Evolutionary conservation across 805 yeast genomes (phyloP), one percentile per base, ranked within the genome.

Genomic region (Yarrowia alimentaria): DNA sequence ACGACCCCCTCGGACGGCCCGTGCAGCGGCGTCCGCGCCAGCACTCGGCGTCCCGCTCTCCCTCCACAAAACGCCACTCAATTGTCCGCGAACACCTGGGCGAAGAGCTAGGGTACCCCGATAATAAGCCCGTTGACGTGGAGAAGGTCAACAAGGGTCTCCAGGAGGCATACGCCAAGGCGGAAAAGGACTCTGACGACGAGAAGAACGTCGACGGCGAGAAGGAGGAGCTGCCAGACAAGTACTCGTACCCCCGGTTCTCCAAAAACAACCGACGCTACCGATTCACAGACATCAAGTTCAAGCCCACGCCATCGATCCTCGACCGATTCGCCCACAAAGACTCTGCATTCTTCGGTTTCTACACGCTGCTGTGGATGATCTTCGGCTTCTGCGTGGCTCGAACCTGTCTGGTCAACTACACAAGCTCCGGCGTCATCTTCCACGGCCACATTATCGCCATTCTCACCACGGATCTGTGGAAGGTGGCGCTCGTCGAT

Each of bases 401-500:
- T 22, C 78, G 79, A 53, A 74, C 75, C 16, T 59, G 80, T 7
- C 68, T 81, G 13, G 75, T 79, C 53, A 78, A 82, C 57, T 76
- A 76, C 59, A 55, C 75, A 10, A 63, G 64, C 21, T 62, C 74
- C 19, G 78, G 81, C 8, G 57, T 68, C 7, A 29, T 78, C 8
- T 62, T 73, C 42, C 70, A 77, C 20, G 76, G 80, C 21, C 78
- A 79, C 26, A 75, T 93, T 14, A 63, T 83, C 30, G 60, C 65
- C 16, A 73, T 81, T 14, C 72, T 94, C 69, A 61, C 72, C 14
- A 72, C 75, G 14, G 90, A 87, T 57, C 52, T 91, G 10, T 55
- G 78, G 43, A 75, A 76, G 55, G 82, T 93, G 18, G 97, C 81
- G 0, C 54, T 83, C 8, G 79, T 86, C 1, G 99, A 93, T 64